Base-by-base conservation (phyloP, 148 eudicot species). In the Agrostemma githago region DNA sequence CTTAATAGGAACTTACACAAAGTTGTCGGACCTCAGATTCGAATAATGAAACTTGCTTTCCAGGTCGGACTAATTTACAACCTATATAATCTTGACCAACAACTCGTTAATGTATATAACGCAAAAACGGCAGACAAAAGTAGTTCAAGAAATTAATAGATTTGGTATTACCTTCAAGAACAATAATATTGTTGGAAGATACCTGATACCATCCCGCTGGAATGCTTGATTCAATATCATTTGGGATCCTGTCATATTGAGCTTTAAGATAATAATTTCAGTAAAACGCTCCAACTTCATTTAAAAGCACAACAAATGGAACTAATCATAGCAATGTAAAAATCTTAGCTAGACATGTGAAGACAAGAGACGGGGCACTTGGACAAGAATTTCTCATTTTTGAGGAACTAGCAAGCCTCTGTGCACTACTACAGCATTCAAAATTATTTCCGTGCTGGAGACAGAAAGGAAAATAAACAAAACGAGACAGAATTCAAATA, bases 181-280 rank as follows among this genome's bases (percentile, higher is more conserved):
- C 34, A 26, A 26, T 26, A 26, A 26, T 26, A 26, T 51, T 60
- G 19, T 37, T 5, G n/a, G 68, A 62, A 43, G 83, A 65, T 83
- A 91, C 98, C 97, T 94, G 81, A 95, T 86, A 72, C 98, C 98
- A 38, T 95, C 98, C 70, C 90, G 89, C 82, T 95, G 98, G 81
- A 95, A 95, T 71, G 97, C 89, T 72, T 75, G 92, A 74, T 73
- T 95, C 97, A 77, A 95, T 68, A 60, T 62, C 56, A 75, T 62
- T 71, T 20, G 98, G 98, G 64, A 95, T 95, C 79, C 78, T 79
- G 75, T 82, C 88, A 86, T 95, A 95, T 70, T 83, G 79, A 81
- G 87, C 98, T 94, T 85, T 46, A 72, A 78, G 72, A 73, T 60
- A 74, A 34, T 19, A 71, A 40, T 75, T 26, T 81, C 73, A 70